Conservation (phyloP, 768 basidiomycete genomes). For the Flagelloscypha sp. region DNA sequence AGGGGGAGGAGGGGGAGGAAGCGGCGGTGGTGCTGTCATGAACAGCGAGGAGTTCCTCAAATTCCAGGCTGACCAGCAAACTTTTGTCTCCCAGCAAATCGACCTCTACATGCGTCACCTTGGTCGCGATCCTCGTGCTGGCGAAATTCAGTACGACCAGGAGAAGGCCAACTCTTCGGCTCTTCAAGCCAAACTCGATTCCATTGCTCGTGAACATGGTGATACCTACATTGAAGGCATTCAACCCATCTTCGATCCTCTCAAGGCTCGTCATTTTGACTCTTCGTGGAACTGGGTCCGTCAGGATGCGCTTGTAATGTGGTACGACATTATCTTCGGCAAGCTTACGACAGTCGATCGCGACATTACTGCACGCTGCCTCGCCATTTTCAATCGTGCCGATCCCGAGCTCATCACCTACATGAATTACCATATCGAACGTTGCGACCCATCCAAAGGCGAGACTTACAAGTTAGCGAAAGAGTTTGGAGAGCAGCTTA, state of each 20-base stretch:
- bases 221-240: conserved; percentile 92
- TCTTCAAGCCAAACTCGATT: conserved; percentile 83
- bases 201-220: conserved; percentile 86
- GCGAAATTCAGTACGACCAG: conserved; percentile 81
- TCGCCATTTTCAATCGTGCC: conserved; percentile 94
- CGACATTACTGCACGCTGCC: conserved; percentile 94
- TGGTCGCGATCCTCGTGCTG: conserved; percentile 84
- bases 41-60: conserved; percentile 98
- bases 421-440: conserved; percentile 94
- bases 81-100: conserved; percentile 86
- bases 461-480: conserved; percentile 94
- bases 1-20: conserved; percentile 50
- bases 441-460: conserved; percentile 70
- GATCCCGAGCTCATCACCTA: conserved; percentile 86
- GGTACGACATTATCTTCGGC: conserved; percentile 97
- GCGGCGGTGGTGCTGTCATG: conserved; percentile 74
- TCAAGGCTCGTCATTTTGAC: conserved; percentile 97
- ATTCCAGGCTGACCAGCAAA: conserved; percentile 90
- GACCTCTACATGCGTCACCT: conserved; percentile 98
- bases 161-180: conserved; percentile 67
- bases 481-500: conserved; percentile 91
- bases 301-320: conserved; percentile 94
- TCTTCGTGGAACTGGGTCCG: conserved; percentile 99
- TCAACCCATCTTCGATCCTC: conserved; percentile 86
- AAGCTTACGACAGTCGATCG: conserved; percentile 90